A percentile compares a stretch with the other conserved stretches of the same genome.
Evolutionary conservation across 2,329 filamentous ascomycete species (phyloP).

Genomic region (Aureobasidium lini): DNA sequence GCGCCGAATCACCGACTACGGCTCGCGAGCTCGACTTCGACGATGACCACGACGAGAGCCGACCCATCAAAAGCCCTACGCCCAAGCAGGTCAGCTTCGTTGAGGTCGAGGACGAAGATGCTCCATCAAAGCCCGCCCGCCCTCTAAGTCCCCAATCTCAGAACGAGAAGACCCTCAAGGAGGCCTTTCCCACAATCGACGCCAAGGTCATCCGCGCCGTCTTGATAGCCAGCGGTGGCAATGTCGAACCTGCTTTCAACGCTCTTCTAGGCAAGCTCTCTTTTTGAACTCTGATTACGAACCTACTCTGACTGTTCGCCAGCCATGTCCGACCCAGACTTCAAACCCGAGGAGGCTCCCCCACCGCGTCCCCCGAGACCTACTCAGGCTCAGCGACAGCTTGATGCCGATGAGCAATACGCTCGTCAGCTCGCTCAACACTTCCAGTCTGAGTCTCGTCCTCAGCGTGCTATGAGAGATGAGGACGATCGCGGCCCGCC

Average conservation of each 20-base stretch:
- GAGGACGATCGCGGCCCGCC: conserved; percentile 28
- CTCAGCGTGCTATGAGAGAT: conserved; percentile 30
- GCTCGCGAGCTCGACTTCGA: conserved; percentile 41
- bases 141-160: conserved; percentile 75
- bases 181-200: conserved; percentile 87
- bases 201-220: conserved; percentile 76
- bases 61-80: conserved; percentile 33
- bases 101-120: conserved; percentile 40
- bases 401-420: conserved; percentile 86
- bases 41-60: conserved; percentile 51
- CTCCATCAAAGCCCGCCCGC: conserved; percentile 70
- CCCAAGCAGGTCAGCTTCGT: conserved; percentile 42
- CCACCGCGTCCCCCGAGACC: conserved; percentile 80
- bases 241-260: conserved; percentile 91
- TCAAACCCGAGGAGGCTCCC: conserved; percentile 38
- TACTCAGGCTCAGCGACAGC: conserved; percentile 54
- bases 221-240: conserved; percentile 73
- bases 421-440: conserved; percentile 89
- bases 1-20: conserved; percentile 29
- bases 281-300: background rate
- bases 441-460: conserved; percentile 47
- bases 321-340: conserved; percentile 50
- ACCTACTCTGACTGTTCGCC: background rate
- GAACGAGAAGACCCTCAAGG: conserved; percentile 79
- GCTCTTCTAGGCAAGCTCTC: conserved; percentile 65